Conservation (phyloP, 169 alveolate species). For the Cryptosporidium ubiquitum region DNA sequence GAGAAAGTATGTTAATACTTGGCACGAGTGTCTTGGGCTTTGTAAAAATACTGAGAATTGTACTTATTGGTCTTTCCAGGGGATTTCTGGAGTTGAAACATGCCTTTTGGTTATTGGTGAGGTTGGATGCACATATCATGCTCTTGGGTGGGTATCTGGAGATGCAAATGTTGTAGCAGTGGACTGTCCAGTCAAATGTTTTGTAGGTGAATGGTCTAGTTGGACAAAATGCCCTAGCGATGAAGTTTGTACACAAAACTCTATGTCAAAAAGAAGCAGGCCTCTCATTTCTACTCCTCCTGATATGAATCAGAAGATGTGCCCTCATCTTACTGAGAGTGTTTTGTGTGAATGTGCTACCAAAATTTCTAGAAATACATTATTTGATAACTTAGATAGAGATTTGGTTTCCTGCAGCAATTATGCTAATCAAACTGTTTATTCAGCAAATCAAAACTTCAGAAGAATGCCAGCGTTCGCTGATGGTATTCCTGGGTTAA, state of each 20-base stretch:
- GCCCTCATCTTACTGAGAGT: constrained; percentile 67
- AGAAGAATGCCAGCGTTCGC: background rate
- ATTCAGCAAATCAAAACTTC: background rate
- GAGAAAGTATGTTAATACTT: constrained; percentile 67
- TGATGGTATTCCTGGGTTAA: background rate
- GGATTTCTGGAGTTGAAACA: constrained; percentile 64
- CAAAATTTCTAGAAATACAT: background rate
- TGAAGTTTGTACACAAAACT: constrained; percentile 44
- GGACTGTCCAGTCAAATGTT: constrained; percentile 71
- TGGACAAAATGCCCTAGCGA: constrained; percentile 46
- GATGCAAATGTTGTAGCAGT: constrained; percentile 66
- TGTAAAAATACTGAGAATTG: constrained; percentile 62
- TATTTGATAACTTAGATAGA: background rate
- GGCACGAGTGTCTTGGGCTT: constrained; percentile 71
- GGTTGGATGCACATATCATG: constrained; percentile 72
- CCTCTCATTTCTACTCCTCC: constrained; percentile 74
- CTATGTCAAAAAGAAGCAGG: constrained; percentile 61
- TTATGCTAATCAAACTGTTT: too few species aligned
- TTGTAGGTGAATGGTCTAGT: constrained; percentile 69
- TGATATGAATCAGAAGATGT: constrained; percentile 60
- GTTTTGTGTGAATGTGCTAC: constrained; percentile 46
- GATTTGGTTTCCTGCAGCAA: background rate
- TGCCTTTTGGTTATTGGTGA: constrained; percentile 65
- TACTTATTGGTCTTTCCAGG: constrained; percentile 73
- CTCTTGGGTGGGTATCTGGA: constrained; percentile 74